phyloP scores from a whole-genome alignment of 1,284 basidiomycete species.

The Rhodotorula mucilaginosa region DNA sequence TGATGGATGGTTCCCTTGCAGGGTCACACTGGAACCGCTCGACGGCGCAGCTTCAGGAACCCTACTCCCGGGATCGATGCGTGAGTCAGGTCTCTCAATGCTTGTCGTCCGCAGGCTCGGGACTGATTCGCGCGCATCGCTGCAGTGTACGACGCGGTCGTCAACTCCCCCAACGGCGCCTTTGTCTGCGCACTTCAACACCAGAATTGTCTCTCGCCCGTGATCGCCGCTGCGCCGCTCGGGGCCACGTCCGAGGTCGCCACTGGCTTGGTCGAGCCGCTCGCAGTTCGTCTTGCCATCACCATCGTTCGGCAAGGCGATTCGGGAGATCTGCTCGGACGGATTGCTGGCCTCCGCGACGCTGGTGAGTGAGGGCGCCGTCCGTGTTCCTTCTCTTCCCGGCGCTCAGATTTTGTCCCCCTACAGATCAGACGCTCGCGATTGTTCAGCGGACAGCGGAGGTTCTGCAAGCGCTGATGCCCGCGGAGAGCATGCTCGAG shows the following conservation, averaged over 20 bases:
- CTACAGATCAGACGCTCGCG: slow-evolving; percentile 6
- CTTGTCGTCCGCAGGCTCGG: too few relatives aligned
- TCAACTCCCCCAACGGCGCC: slow-evolving; percentile 14
- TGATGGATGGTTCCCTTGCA: background rate
- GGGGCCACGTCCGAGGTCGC: background rate
- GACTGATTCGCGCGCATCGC: background rate
- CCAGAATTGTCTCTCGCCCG: background rate
- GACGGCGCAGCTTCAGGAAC: background rate
- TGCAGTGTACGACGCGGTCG: slow-evolving; percentile 8
- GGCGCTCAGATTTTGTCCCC: background rate
- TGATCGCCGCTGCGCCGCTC: slow-evolving; percentile 8
- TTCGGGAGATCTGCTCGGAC: slow-evolving; percentile 13
- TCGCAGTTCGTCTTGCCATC: slow-evolving; percentile 12
- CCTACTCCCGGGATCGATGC: background rate
- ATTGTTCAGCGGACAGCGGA: background rate
- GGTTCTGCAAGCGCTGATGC: slow-evolving; percentile 14
- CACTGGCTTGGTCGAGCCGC: background rate
- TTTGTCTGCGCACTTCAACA: slow-evolving; percentile 8
- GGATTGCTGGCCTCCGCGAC: background rate
- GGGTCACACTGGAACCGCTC: slow-evolving; percentile 11
- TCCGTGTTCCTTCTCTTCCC: too few relatives aligned
- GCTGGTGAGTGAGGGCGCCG: background rate
- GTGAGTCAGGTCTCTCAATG: background rate
- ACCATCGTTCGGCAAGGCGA: slow-evolving; percentile 10
- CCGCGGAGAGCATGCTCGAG: slow-evolving; percentile 5